Percentiles rank a stretch among this genome's conserved stretches.
phyloP scores from a whole-genome alignment of 805 yeast genomes.

The Saturnispora galanensis region DNA sequence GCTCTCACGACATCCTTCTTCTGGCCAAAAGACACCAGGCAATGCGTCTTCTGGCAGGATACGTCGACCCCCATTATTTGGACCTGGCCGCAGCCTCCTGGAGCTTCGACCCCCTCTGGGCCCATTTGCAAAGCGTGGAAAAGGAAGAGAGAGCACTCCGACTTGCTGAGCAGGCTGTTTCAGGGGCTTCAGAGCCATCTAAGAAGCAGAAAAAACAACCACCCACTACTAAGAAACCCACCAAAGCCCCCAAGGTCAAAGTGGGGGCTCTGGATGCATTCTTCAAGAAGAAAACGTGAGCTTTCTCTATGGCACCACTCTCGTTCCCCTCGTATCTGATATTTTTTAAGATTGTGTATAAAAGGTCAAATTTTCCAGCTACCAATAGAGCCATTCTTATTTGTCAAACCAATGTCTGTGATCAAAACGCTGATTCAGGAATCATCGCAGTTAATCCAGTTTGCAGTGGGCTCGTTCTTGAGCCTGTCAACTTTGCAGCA shows the following conservation, averaged over 20 bases:
- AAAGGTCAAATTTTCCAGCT: background rate
- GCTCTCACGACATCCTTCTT: no score
- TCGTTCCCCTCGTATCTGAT: conserved; percentile 8
- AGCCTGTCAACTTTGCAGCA: conserved; percentile 21
- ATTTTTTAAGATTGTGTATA: background rate
- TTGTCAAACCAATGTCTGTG: conserved; percentile 18
- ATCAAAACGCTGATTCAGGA: conserved; percentile 19
- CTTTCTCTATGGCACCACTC: background rate
- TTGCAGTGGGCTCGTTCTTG: conserved; percentile 9
- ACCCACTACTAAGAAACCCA: conserved; percentile 19
- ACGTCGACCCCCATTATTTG: no score
- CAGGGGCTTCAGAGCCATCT: conserved; percentile 9
- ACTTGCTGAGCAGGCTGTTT: conserved; percentile 26
- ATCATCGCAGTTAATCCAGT: conserved; percentile 6
- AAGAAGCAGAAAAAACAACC: conserved; percentile 22
- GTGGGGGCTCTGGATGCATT: conserved; percentile 62
- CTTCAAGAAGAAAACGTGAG: conserved; percentile 33
- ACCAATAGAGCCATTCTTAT: background rate
- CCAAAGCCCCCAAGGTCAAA: conserved; percentile 32
- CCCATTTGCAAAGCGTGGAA: conserved; percentile 11
- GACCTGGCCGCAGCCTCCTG: background rate
- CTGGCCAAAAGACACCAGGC: no score
- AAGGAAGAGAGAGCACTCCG: conserved; percentile 15
- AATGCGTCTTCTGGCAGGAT: no score
- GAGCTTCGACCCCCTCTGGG: background rate